phyloP scores from a whole-genome alignment of 2,329 filamentous ascomycete species.

The Aureobasidium sp. region DNA sequence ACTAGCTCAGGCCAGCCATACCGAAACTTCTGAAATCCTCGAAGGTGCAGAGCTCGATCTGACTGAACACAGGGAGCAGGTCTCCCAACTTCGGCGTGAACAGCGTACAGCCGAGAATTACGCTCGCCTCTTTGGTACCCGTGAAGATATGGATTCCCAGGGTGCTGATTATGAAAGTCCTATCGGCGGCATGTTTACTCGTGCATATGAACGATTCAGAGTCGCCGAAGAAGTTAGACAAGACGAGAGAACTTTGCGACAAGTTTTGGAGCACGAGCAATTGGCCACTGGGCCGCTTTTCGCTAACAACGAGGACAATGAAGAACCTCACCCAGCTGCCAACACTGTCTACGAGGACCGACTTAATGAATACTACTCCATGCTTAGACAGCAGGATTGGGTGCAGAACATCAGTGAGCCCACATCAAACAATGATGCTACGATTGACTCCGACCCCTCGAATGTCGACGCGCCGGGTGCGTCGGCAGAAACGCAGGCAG shows the following conservation, averaged over 20 bases:
- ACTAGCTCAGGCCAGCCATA: slow-evolving; percentile 8
- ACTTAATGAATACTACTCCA: slow-evolving; percentile 27
- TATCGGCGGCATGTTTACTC: slow-evolving; percentile 40
- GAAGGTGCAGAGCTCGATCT: slow-evolving; percentile 30
- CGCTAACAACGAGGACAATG: background rate
- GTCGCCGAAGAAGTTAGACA: slow-evolving; percentile 34
- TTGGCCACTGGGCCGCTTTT: slow-evolving; percentile 11
- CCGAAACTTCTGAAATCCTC: slow-evolving; percentile 20
- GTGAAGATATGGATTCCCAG: slow-evolving; percentile 40
- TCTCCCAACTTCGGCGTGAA: slow-evolving; percentile 30
- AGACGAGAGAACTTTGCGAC: slow-evolving; percentile 28
- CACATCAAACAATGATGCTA: background rate
- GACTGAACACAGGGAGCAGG: slow-evolving; percentile 25
- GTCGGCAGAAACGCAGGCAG: background rate
- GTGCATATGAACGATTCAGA: slow-evolving; percentile 38
- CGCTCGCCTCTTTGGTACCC: slow-evolving; percentile 38
- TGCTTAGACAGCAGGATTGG: slow-evolving; percentile 25
- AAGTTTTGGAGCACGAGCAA: slow-evolving; percentile 28
- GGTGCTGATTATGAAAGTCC: slow-evolving; percentile 44
- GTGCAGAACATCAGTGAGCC: slow-evolving; percentile 15
- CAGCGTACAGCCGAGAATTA: slow-evolving; percentile 32
- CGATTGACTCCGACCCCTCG: background rate
- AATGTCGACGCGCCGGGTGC: background rate
- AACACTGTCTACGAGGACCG: slow-evolving; percentile 13
- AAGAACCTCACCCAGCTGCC: slow-evolving; percentile 15